Conservation (phyloP, 2,329 filamentous ascomycete species). For the Talaromyces islandicus region DNA sequence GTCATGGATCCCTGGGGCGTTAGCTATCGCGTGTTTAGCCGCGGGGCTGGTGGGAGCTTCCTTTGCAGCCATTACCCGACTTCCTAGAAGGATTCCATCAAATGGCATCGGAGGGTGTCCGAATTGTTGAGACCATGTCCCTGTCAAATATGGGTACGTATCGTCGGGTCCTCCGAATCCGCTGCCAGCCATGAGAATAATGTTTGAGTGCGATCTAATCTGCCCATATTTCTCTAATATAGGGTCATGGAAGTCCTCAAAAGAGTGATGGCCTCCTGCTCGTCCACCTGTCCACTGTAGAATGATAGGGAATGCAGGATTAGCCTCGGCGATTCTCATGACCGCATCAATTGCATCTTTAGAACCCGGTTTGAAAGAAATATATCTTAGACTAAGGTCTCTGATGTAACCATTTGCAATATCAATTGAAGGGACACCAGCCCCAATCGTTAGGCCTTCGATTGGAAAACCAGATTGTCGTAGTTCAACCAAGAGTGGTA, state of each 20-base stretch:
- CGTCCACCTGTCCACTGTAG: conserved; percentile 93
- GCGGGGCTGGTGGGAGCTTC: conserved; percentile 85
- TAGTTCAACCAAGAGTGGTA: conserved; percentile 44
- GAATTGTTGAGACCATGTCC: conserved; percentile 75
- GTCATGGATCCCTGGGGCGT: conserved; percentile 76
- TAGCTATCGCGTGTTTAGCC: conserved; percentile 85
- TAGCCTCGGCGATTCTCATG: conserved; percentile 86
- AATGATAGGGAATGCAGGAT: conserved; percentile 85
- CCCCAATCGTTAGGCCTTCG: conserved; percentile 85
- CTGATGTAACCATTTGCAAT: conserved; percentile 90
- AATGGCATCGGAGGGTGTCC: conserved; percentile 91
- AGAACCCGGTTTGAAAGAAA: conserved; percentile 89
- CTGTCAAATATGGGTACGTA: conserved; percentile 87
- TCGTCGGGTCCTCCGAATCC: conserved; percentile 86
- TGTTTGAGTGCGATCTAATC: conserved; percentile 77
- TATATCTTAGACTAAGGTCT: conserved; percentile 86
- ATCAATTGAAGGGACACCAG: conserved; percentile 90
- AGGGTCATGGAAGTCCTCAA: conserved; percentile 89
- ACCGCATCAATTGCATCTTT: conserved; percentile 80
- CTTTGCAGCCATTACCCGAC: conserved; percentile 90
- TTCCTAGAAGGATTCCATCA: conserved; percentile 84
- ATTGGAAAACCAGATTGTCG: conserved; percentile 77
- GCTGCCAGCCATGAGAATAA: conserved; percentile 82
- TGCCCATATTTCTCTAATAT: conserved; percentile 85
- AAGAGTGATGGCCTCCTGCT: conserved; percentile 90